These are phyloP conservation scores for Alternaria solani DNA, from an alignment of 2,329 filamentous ascomycete species.

Conservation along the genomic window DNA sequence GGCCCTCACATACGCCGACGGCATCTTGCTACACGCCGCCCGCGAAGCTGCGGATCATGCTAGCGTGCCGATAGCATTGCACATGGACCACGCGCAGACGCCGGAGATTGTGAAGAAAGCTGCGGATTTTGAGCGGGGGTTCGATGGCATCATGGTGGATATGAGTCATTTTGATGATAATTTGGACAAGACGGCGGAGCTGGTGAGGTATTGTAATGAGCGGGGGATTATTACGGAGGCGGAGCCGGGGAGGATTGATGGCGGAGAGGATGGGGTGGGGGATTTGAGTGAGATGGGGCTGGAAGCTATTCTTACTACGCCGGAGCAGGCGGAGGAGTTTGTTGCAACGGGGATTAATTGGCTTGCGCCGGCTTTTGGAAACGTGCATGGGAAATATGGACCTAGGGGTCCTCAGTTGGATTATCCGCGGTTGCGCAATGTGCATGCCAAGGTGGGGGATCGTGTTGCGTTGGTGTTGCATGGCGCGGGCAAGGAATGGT, in stretches of 20 bases:
- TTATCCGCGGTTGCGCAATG: constrained; percentile 48
- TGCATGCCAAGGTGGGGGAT: constrained; percentile 59
- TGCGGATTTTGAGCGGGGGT: constrained; percentile 56
- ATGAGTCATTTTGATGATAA: constrained; percentile 79
- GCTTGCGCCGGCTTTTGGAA: constrained; percentile 78
- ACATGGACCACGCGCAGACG: constrained; percentile 72
- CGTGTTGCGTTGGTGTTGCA: constrained; percentile 64
- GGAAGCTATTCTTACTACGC: constrained; percentile 70
- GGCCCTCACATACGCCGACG: constrained; percentile 71
- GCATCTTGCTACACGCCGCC: constrained; percentile 55
- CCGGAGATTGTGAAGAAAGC: constrained; percentile 68
- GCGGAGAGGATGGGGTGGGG: constrained; percentile 76
- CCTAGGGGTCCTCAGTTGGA: constrained; percentile 63
- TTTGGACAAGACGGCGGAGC: constrained; percentile 67
- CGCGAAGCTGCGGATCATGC: constrained; percentile 53
- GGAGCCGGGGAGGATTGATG: constrained; percentile 75
- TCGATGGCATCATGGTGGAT: constrained; percentile 63
- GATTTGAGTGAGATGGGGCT: constrained; percentile 67
- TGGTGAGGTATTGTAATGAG: constrained; percentile 70
- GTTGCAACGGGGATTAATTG: constrained; percentile 76
- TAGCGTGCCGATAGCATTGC: constrained; percentile 66
- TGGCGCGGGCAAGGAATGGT: constrained; percentile 63
- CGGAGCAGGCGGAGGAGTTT: constrained; percentile 74
- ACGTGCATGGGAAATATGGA: constrained; percentile 78
- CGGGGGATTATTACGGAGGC: constrained; percentile 74